Evolutionary conservation across 495 filamentous ascomycete species (phyloP), one percentile per base, ranked within the genome.

Genomic region (Penicillium odoratum): DNA sequence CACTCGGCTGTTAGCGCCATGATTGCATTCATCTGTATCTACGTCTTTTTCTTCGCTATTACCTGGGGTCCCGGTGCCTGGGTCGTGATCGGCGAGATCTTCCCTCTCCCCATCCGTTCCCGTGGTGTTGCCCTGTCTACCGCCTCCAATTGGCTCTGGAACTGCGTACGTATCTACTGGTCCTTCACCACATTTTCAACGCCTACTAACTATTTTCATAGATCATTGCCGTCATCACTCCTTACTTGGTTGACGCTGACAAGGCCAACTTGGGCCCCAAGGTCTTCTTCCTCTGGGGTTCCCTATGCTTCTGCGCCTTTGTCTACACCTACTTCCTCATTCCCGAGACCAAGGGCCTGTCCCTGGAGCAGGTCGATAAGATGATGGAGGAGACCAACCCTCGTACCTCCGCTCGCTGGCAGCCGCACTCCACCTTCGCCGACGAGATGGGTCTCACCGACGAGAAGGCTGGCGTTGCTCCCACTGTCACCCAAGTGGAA

Each of bases 371-470:
- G 70, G 88, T 95, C 65, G 91, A 94, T 77, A 83, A 85, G 74
- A 92, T 93, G 91, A 83, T 95, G 79, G 90, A 91, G 75, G 90
- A 94, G 81, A 85, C 83, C 28, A 90, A 81, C 10, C 88, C 91
- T 11, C 81, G 88, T 15, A 89, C 85, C 28, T 92, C 88, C n/a
- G 72, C 81, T 69, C 81, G 78, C 63, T 94, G 91, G 91, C 81
- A 81, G 70, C 89, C 89, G 11, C 83, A 84, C 66, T 76, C 77
- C 56, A 94, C 90, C 55, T 93, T 88, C 61, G 85, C 87, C 8
- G 72, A 72, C 31, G 83, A 88, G 61, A 87, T 87, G 82, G 78
- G 81, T 59, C 55, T 83, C 49, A 80, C 75, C 44, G 77, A 81
- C 5, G 76, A 81, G 30, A 69, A 72, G 66, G 67, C 60, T 15